Conservation (phyloP, 768 basidiomycete species). For the Kwoniella dejecticola region DNA sequence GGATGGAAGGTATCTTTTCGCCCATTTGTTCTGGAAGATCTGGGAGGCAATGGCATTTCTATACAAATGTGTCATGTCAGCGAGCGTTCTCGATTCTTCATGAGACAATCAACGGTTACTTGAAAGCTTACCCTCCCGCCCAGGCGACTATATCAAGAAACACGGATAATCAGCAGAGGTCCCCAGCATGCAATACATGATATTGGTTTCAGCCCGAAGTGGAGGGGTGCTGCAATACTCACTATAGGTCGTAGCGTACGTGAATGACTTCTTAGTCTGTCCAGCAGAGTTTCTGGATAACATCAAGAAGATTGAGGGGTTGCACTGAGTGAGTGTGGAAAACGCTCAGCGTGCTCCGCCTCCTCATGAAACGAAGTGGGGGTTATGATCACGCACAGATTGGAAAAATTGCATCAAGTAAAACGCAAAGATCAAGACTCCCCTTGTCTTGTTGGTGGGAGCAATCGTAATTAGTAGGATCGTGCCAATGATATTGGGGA, state of each 20-base stretch:
- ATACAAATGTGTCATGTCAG: too few relatives aligned
- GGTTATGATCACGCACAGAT: constrained; percentile 15
- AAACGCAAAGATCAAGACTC: constrained; percentile 61
- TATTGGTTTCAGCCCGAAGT: too few relatives aligned
- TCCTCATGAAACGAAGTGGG: background rate
- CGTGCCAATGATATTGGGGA: constrained; percentile 61
- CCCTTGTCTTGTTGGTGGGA: constrained; percentile 57
- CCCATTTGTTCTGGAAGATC: constrained; percentile 60
- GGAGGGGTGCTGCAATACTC: too few relatives aligned
- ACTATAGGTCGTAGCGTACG: constrained; percentile 58
- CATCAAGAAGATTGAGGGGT: constrained; percentile 58
- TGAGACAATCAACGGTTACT: too few relatives aligned
- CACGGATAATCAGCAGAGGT: background rate
- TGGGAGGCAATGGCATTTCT: constrained; percentile 48
- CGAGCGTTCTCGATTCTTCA: too few relatives aligned
- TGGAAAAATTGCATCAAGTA: constrained; percentile 54
- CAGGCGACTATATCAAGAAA: constrained; percentile 55
- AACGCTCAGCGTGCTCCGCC: background rate
- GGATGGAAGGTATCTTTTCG: constrained; percentile 58
- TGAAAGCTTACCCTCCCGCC: constrained; percentile 60
- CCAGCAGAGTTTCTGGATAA: constrained; percentile 61
- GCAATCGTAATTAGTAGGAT: constrained; percentile 60
- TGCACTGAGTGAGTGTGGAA: constrained; percentile 33
- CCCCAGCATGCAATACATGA: too few relatives aligned
- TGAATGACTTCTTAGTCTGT: constrained; percentile 62